Base-by-base conservation (phyloP, 352 stramenopile genomes). In the Globisporangium splendens region DNA sequence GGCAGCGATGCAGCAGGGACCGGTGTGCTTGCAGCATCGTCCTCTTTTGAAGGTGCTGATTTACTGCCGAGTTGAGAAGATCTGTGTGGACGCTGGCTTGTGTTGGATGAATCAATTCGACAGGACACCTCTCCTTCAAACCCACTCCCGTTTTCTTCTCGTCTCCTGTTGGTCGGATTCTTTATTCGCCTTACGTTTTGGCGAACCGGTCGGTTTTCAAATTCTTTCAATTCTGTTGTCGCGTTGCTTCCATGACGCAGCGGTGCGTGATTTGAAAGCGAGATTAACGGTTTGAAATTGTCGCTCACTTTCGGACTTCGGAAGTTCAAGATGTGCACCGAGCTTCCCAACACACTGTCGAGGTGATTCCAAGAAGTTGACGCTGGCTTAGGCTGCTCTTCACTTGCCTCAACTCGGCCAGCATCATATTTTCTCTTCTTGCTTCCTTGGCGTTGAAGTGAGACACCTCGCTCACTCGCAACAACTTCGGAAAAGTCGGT, bases 301-400 rank as follows among this genome's bases (percentile, higher is more conserved):
- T 93, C 83, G 61, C 80, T 91, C 24, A 93, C 79, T 59, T 93
- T 93, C 2, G 83, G 80, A 47, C 83, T 92, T 33, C 73, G 66
- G 47, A 92, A 92, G 53, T 91, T 85, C 5, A 91, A 66, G 50
- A 93, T 91, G 51, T 93, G 83, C 7, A 77, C 53, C 1, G 80
- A 89, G 2, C 72, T 72, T 0, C 83, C 80, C 20, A 93, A 71
- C 3, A 91, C 70, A 17, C 79, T 79, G 49, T 89, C 79, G 10
- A 91, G 65, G 49, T 89, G 82, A 10, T 62, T 74, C 79, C 79
- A 91, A 10, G 75, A 80, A 5, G 73, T 78, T 24, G 57, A 77
- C 12, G 73, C 72, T 28, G 73, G 69, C 8, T 81, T 78, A 22
- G 71, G 62, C 41, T 66, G 66, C 52, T 85, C 68, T 17, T 33